Evolutionary conservation across 148 eudicot genomes (phyloP).

Genomic region (Limonium bicolor): DNA sequence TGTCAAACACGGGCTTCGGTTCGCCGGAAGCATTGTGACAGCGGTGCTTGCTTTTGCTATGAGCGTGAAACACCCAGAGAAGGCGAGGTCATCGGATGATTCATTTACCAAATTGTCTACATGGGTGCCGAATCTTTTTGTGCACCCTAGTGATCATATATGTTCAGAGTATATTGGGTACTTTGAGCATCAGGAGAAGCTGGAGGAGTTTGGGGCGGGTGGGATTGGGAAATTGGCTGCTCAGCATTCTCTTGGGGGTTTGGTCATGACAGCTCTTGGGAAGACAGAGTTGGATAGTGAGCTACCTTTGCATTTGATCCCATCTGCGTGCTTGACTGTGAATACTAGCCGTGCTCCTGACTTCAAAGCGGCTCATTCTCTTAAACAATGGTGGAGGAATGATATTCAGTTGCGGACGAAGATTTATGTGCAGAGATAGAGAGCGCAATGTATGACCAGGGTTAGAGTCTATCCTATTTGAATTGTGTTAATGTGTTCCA

Average conservation of each 20-base stretch:
- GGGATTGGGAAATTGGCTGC: slow-evolving; percentile 44
- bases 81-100: too few relatives aligned
- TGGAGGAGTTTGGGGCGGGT: slow-evolving; percentile 52
- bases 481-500: too few relatives aligned
- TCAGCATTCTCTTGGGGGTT: slow-evolving; percentile 75
- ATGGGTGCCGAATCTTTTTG: slow-evolving; percentile 41
- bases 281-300: slow-evolving; percentile 48
- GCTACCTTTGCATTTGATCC: slow-evolving; percentile 55
- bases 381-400: slow-evolving; percentile 79
- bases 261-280: slow-evolving; percentile 52
- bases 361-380: slow-evolving; percentile 63
- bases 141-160: slow-evolving; percentile 45
- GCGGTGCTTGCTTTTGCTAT: slow-evolving; percentile 77
- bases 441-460: too few relatives aligned
- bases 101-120: slow-evolving; percentile 24
- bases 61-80: slow-evolving; percentile 26
- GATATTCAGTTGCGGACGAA: slow-evolving; percentile 38
- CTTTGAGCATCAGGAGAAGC: slow-evolving; percentile 41
- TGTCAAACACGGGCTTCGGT: slow-evolving; percentile 69
- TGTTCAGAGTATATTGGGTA: slow-evolving; percentile 58
- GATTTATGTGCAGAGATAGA: slow-evolving; percentile 26
- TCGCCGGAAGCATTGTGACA: slow-evolving; percentile 76
- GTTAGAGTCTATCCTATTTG: too few relatives aligned
- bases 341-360: slow-evolving; percentile 29
- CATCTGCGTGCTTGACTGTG: slow-evolving; percentile 57